Evolutionary conservation across 2,329 filamentous ascomycete species (phyloP).

Genomic region (Diatrype stigma): DNA sequence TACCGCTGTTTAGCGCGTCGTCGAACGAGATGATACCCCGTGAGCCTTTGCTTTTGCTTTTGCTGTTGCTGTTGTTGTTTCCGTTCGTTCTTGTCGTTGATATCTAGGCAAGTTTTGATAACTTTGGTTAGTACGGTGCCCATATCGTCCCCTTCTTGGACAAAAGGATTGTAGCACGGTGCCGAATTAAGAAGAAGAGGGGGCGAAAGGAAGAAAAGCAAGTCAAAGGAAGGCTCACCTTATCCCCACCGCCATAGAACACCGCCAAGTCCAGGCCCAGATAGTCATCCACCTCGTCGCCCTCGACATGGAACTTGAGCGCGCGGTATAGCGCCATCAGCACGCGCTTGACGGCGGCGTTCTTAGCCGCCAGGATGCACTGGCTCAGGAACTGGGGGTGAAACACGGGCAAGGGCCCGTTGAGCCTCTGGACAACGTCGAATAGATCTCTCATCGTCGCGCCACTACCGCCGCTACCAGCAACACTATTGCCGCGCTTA

Average conservation of each 20-base stretch:
- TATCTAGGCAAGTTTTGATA: no score
- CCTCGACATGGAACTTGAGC: constrained; percentile 78
- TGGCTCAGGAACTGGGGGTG: constrained; percentile 89
- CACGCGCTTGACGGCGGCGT: constrained; percentile 64
- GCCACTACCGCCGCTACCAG: constrained; percentile 44
- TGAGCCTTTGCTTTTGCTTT: no score
- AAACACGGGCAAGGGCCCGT: constrained; percentile 83
- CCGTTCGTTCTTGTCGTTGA: constrained; percentile 7
- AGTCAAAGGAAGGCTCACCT: constrained; percentile 22
- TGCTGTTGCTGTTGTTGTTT: no score
- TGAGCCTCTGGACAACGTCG: constrained; percentile 75
- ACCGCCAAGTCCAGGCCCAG: constrained; percentile 61
- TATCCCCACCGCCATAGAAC: constrained; percentile 44
- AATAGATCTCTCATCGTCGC: constrained; percentile 64
- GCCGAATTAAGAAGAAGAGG: no score
- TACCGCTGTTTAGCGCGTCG: constrained; percentile 43
- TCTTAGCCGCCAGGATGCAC: constrained; percentile 78
- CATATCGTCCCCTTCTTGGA: constrained; percentile 11
- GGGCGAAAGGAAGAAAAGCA: background rate
- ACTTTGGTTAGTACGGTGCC: background rate
- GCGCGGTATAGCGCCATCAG: constrained; percentile 68
- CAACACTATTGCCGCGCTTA: constrained; percentile 26
- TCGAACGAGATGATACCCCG: constrained; percentile 3
- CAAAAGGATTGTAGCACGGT: background rate
- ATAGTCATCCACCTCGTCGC: constrained; percentile 75